These are phyloP conservation scores for Fusarium siculi DNA, from an alignment of 2,329 filamentous ascomycete genomes.

Conservation along the genomic window DNA sequence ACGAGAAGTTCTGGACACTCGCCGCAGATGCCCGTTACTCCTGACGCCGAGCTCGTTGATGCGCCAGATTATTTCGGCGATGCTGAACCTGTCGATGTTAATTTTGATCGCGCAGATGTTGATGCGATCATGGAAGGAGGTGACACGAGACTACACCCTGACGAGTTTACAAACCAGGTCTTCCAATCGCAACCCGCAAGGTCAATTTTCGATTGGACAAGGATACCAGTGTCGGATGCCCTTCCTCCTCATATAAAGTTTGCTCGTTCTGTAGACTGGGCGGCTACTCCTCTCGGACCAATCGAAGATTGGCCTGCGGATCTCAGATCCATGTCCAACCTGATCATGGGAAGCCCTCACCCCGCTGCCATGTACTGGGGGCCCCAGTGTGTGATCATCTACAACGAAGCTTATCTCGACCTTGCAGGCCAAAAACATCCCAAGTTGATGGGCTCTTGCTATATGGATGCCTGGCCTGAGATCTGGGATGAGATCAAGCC, in stretches of 20 bases:
- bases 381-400: constrained; percentile 72
- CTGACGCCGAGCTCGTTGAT: constrained; percentile 46
- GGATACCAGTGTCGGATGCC: constrained; percentile 69
- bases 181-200: constrained; percentile 50
- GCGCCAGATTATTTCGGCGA: constrained; percentile 58
- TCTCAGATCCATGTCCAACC: constrained; percentile 80
- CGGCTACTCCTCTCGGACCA: constrained; percentile 76
- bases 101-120: constrained; percentile 10
- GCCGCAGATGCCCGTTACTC: constrained; percentile 51
- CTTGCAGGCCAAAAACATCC: constrained; percentile 84
- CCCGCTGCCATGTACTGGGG: constrained; percentile 86
- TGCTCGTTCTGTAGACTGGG: constrained; percentile 78
- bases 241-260: constrained; percentile 79
- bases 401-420: constrained; percentile 78
- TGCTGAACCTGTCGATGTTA: constrained; percentile 28
- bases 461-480: constrained; percentile 75
- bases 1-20: constrained; percentile 51
- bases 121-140: constrained; percentile 44
- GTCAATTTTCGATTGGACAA: constrained; percentile 84
- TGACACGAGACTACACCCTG: constrained; percentile 49
- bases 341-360: constrained; percentile 83
- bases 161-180: constrained; percentile 56
- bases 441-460: constrained; percentile 76
- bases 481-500: constrained; percentile 78
- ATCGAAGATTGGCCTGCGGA: constrained; percentile 79